Percentiles rank a stretch among this genome's conserved stretches.
Conservation (phyloP, 1,284 basidiomycete species). For the Ganoderma resinaceum region DNA sequence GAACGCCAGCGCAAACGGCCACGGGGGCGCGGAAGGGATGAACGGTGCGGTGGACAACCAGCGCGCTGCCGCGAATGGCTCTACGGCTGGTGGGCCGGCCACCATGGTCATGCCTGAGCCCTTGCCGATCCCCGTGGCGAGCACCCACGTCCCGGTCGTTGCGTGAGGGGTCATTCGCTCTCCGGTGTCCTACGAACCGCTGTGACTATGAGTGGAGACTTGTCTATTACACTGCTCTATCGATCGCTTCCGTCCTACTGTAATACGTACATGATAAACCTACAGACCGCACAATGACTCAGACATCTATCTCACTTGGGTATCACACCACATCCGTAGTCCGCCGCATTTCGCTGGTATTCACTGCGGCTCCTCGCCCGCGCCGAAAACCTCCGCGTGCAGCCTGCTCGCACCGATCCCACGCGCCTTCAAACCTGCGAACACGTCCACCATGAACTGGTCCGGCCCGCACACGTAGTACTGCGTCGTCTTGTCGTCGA, state of each 20-base stretch:
- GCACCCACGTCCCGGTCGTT: not conserved
- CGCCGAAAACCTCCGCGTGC: conserved; percentile 35
- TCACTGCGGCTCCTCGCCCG: conserved; percentile 28
- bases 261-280: not conserved
- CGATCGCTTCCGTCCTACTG: not conserved
- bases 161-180: not conserved
- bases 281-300: too few species aligned
- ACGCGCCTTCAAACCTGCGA: conserved; percentile 25
- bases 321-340: too few species aligned
- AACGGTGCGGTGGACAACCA: not conserved
- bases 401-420: conserved; percentile 30
- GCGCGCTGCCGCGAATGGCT: not conserved
- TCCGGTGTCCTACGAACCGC: not conserved
- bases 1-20: not conserved
- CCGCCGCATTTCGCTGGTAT: too few species aligned
- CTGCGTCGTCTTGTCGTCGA: conserved; percentile 30
- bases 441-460: conserved; percentile 35
- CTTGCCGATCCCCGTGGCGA: not conserved
- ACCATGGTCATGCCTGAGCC: not conserved
- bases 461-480: conserved; percentile 39
- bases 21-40: too few species aligned
- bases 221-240: not conserved
- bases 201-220: not conserved
- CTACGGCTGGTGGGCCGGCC: not conserved
- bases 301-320: too few species aligned